Conservation (phyloP, 495 filamentous ascomycete genomes). For the Cryomyces antarcticus region DNA sequence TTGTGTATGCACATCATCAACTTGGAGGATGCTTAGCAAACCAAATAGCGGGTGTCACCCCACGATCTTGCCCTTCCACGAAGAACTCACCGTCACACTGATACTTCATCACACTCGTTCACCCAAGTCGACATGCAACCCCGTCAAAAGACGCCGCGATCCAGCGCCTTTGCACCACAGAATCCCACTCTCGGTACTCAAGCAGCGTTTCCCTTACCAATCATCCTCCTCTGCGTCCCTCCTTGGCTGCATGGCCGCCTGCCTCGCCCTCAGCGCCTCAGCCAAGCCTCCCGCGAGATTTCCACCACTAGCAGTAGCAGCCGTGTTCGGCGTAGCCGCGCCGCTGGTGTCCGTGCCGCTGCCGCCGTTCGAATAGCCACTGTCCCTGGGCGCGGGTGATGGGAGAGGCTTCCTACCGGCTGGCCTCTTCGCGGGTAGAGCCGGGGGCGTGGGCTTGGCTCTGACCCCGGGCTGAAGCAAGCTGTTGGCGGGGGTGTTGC, state of each 20-base stretch:
- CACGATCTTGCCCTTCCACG: too few relatives aligned
- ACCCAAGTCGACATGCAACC: too few relatives aligned
- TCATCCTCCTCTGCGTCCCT: slow-evolving; percentile 53
- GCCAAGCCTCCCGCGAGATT: slow-evolving; percentile 73
- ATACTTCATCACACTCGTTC: too few relatives aligned
- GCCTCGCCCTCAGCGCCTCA: slow-evolving; percentile 55
- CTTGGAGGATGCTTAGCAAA: too few relatives aligned
- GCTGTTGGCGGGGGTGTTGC: slow-evolving; percentile 30
- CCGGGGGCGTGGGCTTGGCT: slow-evolving; percentile 55
- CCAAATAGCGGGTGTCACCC: too few relatives aligned
- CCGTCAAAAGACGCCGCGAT: too few relatives aligned
- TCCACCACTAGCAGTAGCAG: slow-evolving; percentile 31
- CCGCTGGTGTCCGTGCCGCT: slow-evolving; percentile 36
- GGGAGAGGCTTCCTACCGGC: slow-evolving; percentile 43
- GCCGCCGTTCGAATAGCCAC: slow-evolving; percentile 21
- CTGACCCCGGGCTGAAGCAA: slow-evolving; percentile 29
- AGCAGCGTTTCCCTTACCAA: slow-evolving; percentile 19
- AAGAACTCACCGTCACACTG: too few relatives aligned
- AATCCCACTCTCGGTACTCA: too few relatives aligned
- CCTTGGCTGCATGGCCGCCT: slow-evolving; percentile 41
- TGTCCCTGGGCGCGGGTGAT: slow-evolving; percentile 33
- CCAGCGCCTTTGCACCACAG: too few relatives aligned
- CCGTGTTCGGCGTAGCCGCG: slow-evolving; percentile 41
- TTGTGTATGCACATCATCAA: too few relatives aligned
- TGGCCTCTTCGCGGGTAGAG: slow-evolving; percentile 78